These are phyloP conservation scores for Phaeoacremonium minimum DNA, from an alignment of 2,329 filamentous ascomycete species.

Conservation along the genomic window DNA sequence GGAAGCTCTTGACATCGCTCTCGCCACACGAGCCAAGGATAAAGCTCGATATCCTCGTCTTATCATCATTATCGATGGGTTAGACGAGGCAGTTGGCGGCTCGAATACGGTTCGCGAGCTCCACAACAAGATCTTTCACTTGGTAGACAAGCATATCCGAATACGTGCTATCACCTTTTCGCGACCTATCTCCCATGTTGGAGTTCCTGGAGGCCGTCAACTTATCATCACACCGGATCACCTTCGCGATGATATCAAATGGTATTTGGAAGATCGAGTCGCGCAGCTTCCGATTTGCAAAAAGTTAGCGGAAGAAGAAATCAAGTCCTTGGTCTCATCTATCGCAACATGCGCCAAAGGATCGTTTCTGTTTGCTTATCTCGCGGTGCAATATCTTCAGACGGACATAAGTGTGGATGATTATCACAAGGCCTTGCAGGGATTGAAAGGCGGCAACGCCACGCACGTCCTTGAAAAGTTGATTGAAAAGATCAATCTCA, in stretches of 20 bases:
- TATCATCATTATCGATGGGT: slow-evolving; percentile 29
- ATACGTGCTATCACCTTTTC: slow-evolving; percentile 29
- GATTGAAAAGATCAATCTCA: slow-evolving; percentile 16
- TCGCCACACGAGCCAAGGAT: slow-evolving; percentile 19
- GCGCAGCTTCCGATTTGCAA: slow-evolving; percentile 12
- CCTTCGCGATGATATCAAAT: slow-evolving; percentile 26
- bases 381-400: slow-evolving; percentile 21
- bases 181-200: slow-evolving; percentile 23
- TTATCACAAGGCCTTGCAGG: slow-evolving; percentile 16
- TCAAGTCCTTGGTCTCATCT: slow-evolving; percentile 19
- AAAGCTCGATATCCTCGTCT: slow-evolving; percentile 19
- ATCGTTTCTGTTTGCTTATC: slow-evolving; percentile 31
- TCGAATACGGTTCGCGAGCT: slow-evolving; percentile 17
- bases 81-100: slow-evolving; percentile 25
- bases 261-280: slow-evolving; percentile 20
- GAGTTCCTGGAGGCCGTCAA: slow-evolving; percentile 20
- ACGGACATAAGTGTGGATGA: slow-evolving; percentile 14
- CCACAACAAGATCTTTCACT: slow-evolving; percentile 23
- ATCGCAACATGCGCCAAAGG: slow-evolving; percentile 25
- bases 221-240: slow-evolving; percentile 25
- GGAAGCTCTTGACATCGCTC: slow-evolving; percentile 24
- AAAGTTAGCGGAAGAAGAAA: slow-evolving; percentile 11
- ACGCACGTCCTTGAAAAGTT: slow-evolving; percentile 17
- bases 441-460: slow-evolving; percentile 16
- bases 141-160: slow-evolving; percentile 18